phyloP scores from a whole-genome alignment of 2,329 filamentous ascomycete species.

The Cadophora sp. region DNA sequence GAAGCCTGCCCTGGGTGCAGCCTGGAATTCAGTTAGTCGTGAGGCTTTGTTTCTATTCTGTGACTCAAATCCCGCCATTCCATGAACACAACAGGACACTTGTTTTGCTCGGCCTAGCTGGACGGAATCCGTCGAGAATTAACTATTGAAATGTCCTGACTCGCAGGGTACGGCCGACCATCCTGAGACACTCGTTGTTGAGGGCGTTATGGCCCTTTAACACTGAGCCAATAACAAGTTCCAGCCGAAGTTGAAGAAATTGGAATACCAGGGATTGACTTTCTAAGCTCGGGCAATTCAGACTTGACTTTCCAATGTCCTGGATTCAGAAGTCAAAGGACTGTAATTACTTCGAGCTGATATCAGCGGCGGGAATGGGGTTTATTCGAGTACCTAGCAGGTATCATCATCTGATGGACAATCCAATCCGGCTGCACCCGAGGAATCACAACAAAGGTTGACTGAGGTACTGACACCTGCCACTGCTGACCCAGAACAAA shows the following conservation, averaged over 20 bases:
- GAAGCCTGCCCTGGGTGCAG: constrained; percentile 19
- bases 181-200: constrained; percentile 3
- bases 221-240: background rate
- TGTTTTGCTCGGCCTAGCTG: background rate
- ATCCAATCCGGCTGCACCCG: background rate
- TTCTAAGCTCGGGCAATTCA: background rate
- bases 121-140: background rate
- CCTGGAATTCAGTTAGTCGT: background rate
- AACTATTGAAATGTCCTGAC: background rate
- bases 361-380: background rate
- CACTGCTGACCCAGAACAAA: background rate
- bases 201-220: background rate
- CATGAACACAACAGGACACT: background rate
- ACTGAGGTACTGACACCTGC: background rate
- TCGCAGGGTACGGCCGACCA: background rate
- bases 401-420: constrained; percentile 9
- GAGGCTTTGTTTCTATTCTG: constrained; percentile 19
- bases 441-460: background rate
- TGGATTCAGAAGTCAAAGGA: background rate
- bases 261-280: background rate
- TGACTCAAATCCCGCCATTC: constrained; percentile 13
- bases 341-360: background rate
- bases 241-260: background rate
- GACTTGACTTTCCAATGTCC: too few relatives aligned
- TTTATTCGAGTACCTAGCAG: background rate